Evolutionary conservation across 306 rosid species (phyloP), one percentile per base, ranked within the genome.

Genomic region (Ammopiptanthus mongolicus): DNA sequence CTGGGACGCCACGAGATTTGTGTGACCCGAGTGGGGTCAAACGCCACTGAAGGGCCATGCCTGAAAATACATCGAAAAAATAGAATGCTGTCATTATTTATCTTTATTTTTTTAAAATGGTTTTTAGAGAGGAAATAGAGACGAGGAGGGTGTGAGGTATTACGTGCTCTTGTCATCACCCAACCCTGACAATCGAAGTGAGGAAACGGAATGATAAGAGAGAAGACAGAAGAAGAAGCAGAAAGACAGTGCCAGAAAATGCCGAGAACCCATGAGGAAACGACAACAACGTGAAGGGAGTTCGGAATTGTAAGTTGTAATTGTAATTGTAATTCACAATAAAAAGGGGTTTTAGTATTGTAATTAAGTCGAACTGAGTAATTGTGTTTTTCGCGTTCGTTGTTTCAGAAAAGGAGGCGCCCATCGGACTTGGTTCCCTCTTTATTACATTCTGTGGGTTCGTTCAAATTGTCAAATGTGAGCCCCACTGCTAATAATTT

Each of bases 1-100:
- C 99, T 95, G 7, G 99, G 99, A 65, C 8, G 19, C 99, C 99
- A 95, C 2, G 97, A 87, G 71, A 95, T 98, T 80, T 90, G 97
- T 78, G 81, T 85, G n/a, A 89, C 97, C 46, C 92, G 86, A n/a
- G 92, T 86, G 23, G 98, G 99, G 81, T 92, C 97, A 63, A 95
- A 78, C 55, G 84, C 59, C 22, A 82, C 78, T 44, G 88, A 79
- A 66, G 89, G 79, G 41, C 69, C 71, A 39, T 74, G 79, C 60
- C 97, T 92, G 84, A 21, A 78, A 67, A 62, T 48, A n/a, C 42
- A 37, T 37, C 14, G 3, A 41, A 41, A 12, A 39, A 41, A 41
- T 41, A 41, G 2, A 9, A 41, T 3, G 11, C 11, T 41, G 11
- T 10, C 2, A 36, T 6, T 41, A 41, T 41, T 41, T 7, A 7